phyloP scores from a whole-genome alignment of 2,329 filamentous ascomycete genomes.

The Chaetothyriales sp. region DNA sequence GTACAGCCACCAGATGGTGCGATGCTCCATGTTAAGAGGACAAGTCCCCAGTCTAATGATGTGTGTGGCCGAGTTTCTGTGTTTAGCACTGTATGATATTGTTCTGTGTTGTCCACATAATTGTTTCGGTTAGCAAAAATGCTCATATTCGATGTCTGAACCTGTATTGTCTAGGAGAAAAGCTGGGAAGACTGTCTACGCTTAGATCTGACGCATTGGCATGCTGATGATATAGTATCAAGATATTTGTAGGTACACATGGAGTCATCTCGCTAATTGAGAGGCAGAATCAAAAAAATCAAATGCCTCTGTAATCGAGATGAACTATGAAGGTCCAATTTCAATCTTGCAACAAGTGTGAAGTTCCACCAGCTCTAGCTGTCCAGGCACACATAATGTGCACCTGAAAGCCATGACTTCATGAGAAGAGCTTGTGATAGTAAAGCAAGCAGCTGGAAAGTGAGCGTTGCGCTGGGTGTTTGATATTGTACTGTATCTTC shows the following conservation, averaged over 20 bases:
- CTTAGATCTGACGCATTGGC: no score
- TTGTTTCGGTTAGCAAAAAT: no score
- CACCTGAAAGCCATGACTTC: constrained; percentile 4
- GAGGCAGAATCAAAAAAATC: background rate
- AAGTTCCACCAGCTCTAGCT: constrained; percentile 7
- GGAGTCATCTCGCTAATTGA: constrained; percentile 12
- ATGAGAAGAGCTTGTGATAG: constrained; percentile 7
- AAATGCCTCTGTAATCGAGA: constrained; percentile 2
- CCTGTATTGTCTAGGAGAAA: no score
- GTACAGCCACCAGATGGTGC: background rate
- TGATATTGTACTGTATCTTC: background rate
- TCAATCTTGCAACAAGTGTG: constrained; percentile 6
- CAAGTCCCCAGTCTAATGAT: background rate
- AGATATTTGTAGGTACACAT: constrained; percentile 6
- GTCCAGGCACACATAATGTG: constrained; percentile 3
- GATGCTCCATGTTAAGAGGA: background rate
- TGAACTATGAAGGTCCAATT: constrained; percentile 9
- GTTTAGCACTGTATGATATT: no score
- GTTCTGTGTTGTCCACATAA: no score
- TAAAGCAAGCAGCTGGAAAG: constrained; percentile 8
- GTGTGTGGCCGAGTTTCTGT: background rate
- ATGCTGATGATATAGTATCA: background rate
- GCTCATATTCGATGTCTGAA: no score
- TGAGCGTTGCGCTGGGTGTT: constrained; percentile 2
- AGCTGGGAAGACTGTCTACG: no score